Conservation (phyloP, 495 filamentous ascomycete genomes). For the Neurospora intermedia region DNA sequence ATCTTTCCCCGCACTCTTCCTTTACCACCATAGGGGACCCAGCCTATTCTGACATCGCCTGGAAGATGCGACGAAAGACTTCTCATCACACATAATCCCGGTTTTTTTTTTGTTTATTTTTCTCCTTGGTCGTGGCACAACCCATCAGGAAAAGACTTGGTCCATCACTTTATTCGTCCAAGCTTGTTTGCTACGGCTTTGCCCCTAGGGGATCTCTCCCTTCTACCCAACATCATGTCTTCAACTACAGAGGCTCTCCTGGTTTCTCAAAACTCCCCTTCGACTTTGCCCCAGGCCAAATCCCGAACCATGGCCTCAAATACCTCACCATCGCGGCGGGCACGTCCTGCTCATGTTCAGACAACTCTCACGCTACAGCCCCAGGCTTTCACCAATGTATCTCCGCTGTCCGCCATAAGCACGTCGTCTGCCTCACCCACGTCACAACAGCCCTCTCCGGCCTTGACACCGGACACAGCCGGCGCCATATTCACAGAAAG, state of each 20-base stretch:
- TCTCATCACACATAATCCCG: constrained; percentile 11
- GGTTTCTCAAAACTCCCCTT: not conserved
- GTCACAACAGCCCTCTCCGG: constrained; percentile 32
- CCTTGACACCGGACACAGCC: constrained; percentile 27
- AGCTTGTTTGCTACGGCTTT: not conserved
- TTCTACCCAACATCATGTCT: constrained; percentile 14
- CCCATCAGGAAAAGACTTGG: not conserved
- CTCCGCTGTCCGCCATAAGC: constrained; percentile 30
- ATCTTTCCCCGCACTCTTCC: constrained; percentile 15
- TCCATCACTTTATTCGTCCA: not conserved
- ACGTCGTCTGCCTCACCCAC: constrained; percentile 30
- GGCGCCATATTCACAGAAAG: constrained; percentile 25
- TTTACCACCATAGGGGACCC: constrained; percentile 1
- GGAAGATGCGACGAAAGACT: constrained; percentile 20
- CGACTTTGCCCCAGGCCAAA: constrained; percentile 6
- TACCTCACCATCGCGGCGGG: constrained; percentile 21
- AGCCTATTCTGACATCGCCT: constrained; percentile 5
- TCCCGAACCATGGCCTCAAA: constrained; percentile 28
- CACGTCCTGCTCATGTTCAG: constrained; percentile 31
- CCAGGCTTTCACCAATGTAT: constrained; percentile 18
- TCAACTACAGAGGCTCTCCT: constrained; percentile 2
- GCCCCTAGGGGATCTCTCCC: not conserved
- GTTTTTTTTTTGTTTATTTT: not conserved
- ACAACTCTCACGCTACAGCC: constrained; percentile 24
- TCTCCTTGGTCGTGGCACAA: constrained; percentile 2